Conservation (phyloP, 192 early-diverging fungal species). For the Linnemannia zychae region DNA sequence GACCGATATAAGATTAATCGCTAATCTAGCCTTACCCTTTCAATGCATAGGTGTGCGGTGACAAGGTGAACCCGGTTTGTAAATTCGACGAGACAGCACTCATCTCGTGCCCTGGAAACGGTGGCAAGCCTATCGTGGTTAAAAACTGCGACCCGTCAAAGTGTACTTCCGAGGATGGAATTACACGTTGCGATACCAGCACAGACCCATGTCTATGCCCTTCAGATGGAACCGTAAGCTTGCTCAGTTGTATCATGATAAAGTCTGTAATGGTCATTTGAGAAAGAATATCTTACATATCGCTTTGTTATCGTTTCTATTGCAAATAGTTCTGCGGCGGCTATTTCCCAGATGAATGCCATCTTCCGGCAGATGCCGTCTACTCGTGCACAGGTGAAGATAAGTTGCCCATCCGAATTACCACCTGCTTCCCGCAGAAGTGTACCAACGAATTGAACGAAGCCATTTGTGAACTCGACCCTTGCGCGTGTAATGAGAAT, state of each 20-base stretch:
- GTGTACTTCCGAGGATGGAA: not conserved
- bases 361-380: not conserved
- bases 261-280: too few relatives aligned
- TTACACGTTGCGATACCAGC: not conserved
- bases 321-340: slow-evolving; percentile 2
- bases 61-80: not conserved
- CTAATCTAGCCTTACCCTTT: not conserved
- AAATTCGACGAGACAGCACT: not conserved
- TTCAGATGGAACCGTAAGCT: not conserved
- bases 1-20: not conserved
- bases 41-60: not conserved
- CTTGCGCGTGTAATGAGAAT: not conserved
- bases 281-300: not conserved
- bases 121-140: not conserved
- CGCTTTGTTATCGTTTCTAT: not conserved
- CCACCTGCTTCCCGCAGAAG: not conserved
- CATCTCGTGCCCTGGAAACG: slow-evolving; percentile 2
- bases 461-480: not conserved
- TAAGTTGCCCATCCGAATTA: not conserved
- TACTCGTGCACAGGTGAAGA: not conserved
- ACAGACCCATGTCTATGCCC: not conserved
- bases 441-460: not conserved
- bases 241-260: not conserved
- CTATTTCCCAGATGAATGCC: slow-evolving; percentile 10
- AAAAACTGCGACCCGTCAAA: not conserved